A percentile compares a stretch with the other conserved stretches of the same genome.
Conservation (phyloP, 768 basidiomycete species). For the Hysterangium stoloniferum region DNA sequence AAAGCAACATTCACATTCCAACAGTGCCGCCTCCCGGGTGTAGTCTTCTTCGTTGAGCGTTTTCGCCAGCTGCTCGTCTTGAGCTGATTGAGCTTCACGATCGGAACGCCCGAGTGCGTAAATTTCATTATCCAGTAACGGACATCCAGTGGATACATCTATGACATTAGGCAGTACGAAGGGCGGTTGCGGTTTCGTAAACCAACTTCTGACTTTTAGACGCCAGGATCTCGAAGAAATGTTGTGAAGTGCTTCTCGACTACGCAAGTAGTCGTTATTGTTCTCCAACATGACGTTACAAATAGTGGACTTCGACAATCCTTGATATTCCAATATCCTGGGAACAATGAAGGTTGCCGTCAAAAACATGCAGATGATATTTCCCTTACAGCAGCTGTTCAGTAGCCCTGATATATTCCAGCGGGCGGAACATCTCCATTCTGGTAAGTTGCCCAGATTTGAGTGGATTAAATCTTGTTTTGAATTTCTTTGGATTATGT, state of each 20-base stretch:
- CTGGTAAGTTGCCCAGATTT: neutral
- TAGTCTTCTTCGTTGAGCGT: constrained; percentile 9
- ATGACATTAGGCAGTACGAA: neutral
- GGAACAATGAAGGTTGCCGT: neutral
- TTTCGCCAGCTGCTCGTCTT: constrained; percentile 1
- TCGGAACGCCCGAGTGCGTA: neutral
- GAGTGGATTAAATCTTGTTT: neutral
- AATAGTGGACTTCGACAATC: constrained; percentile 10
- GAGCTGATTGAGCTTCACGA: constrained; percentile 3
- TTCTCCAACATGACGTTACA: constrained; percentile 4
- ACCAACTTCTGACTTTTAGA: constrained; percentile 5
- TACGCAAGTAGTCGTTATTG: constrained; percentile 8
- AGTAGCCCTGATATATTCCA: neutral
- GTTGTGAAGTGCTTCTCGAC: constrained; percentile 1
- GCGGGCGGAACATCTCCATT: constrained; percentile 3
- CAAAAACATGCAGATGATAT: neutral
- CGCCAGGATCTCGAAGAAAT: constrained; percentile 12
- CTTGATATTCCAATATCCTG: constrained; percentile 1
- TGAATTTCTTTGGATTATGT: neutral
- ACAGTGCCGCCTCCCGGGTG: neutral
- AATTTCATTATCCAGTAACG: constrained; percentile 4
- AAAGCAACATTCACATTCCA: constrained; percentile 17
- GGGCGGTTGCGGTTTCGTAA: neutral
- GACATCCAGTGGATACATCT: neutral
- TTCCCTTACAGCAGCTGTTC: neutral